Evolutionary conservation across 1,284 basidiomycete genomes (phyloP).

Genomic region (Grifola frondosa): DNA sequence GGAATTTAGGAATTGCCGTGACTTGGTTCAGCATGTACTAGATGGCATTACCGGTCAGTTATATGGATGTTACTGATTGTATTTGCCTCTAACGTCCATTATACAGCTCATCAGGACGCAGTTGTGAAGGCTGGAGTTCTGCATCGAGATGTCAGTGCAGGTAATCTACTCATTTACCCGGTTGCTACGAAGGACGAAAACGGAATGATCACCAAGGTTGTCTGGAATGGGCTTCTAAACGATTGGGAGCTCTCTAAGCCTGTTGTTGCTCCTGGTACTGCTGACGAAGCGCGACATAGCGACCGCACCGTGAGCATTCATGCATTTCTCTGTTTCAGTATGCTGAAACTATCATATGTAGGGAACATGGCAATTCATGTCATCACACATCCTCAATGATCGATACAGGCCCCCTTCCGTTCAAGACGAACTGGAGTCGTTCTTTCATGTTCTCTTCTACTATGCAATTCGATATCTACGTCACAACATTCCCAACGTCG

Average conservation of each 20-base stretch:
- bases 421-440: slow-evolving; percentile 14
- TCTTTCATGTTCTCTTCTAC: slow-evolving; percentile 13
- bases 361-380: slow-evolving; percentile 12
- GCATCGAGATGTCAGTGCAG: slow-evolving; percentile 12
- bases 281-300: not conserved
- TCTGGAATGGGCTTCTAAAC: slow-evolving; percentile 6
- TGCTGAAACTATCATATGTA: not conserved
- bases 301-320: not conserved
- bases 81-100: not conserved
- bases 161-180: slow-evolving; percentile 11
- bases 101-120: slow-evolving; percentile 3
- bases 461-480: slow-evolving; percentile 2
- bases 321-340: not conserved
- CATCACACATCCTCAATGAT: not conserved
- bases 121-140: not conserved
- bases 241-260: slow-evolving; percentile 14
- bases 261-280: fast-evolving
- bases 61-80: no score
- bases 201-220: no score
- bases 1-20: not conserved
- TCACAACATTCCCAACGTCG: not conserved
- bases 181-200: not conserved
- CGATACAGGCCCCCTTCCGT: not conserved
- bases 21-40: not conserved
- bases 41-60: slow-evolving; percentile 2